A percentile compares a stretch with the other conserved stretches of the same genome.
Evolutionary conservation across 257 asterid genomes (phyloP).

Genomic region (Salvia rosmarinus): DNA sequence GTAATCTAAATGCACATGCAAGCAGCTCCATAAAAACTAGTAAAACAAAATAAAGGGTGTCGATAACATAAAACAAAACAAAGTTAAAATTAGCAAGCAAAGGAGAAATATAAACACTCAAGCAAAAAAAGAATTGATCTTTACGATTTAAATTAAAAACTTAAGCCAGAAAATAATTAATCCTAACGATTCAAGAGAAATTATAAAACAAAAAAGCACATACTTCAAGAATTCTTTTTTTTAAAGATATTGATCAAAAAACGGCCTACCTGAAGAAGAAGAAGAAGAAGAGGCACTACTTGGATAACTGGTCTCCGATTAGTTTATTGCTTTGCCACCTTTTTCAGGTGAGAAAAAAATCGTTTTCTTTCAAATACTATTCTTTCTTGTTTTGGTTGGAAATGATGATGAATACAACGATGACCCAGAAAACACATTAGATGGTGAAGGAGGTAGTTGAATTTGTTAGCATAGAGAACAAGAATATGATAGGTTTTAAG

Average conservation of each 20-base stretch:
- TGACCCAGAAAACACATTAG: constrained; percentile 24
- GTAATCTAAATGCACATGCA: constrained; percentile 20
- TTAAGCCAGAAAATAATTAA: not conserved
- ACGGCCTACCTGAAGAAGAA: constrained; percentile 28
- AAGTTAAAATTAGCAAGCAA: constrained; percentile 13
- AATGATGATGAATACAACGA: constrained; percentile 13
- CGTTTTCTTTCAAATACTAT: not conserved
- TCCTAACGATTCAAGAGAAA: constrained; percentile 25
- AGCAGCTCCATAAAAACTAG: constrained; percentile 10
- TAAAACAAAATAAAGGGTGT: constrained; percentile 17
- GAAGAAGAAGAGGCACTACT: constrained; percentile 30
- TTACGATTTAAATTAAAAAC: not conserved
- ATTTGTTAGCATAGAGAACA: constrained; percentile 30
- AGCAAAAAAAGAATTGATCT: not conserved
- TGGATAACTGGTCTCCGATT: constrained; percentile 24
- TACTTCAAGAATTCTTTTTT: constrained; percentile 29
- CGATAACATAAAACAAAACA: not conserved
- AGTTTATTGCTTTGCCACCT: not conserved
- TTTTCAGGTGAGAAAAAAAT: constrained; percentile 17
- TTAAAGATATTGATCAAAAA: not conserved
- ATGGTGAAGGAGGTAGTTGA: constrained; percentile 14
- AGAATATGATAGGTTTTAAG: not conserved
- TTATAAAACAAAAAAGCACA: constrained; percentile 16
- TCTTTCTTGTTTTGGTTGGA: not conserved
- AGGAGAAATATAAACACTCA: not conserved